A percentile compares a stretch with the other conserved stretches of the same genome.
These are phyloP conservation scores for Litchi chinensis DNA, from an alignment of 345 rosid genomes.

Conservation along the genomic window DNA sequence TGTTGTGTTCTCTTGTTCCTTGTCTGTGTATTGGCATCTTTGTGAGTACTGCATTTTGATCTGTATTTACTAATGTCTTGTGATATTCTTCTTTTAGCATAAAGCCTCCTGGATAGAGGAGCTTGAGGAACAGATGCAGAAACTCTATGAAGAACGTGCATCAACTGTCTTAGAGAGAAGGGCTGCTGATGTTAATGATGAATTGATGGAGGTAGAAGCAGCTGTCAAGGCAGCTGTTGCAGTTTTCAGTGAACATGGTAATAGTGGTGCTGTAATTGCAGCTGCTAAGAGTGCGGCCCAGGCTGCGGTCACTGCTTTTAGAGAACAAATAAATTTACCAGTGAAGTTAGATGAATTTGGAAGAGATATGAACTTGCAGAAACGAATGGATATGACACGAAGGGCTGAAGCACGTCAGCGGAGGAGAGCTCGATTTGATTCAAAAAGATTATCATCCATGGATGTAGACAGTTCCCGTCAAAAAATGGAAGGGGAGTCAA, in stretches of 20 bases:
- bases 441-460: conserved; percentile 68
- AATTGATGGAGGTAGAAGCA: conserved; percentile 79
- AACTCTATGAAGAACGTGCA: conserved; percentile 77
- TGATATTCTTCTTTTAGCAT: conserved; percentile 45
- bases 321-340: conserved; percentile 59
- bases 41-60: neutral
- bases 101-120: conserved; percentile 90
- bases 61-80: conserved; percentile 7
- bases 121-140: conserved; percentile 85
- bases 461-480: conserved; percentile 54
- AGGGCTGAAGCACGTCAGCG: conserved; percentile 85
- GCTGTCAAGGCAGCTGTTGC: conserved; percentile 81
- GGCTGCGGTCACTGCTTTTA: conserved; percentile 68
- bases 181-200: conserved; percentile 78
- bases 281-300: conserved; percentile 76
- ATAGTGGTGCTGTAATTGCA: conserved; percentile 55
- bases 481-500: conserved; percentile 94
- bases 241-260: conserved; percentile 65
- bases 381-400: conserved; percentile 72
- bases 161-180: conserved; percentile 74
- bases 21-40: neutral
- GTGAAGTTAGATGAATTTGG: conserved; percentile 94
- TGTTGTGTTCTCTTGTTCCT: neutral
- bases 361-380: conserved; percentile 85
- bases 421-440: conserved; percentile 72